These are phyloP conservation scores for Medicago arabica DNA, from an alignment of 306 rosid species.

Conservation along the genomic window DNA sequence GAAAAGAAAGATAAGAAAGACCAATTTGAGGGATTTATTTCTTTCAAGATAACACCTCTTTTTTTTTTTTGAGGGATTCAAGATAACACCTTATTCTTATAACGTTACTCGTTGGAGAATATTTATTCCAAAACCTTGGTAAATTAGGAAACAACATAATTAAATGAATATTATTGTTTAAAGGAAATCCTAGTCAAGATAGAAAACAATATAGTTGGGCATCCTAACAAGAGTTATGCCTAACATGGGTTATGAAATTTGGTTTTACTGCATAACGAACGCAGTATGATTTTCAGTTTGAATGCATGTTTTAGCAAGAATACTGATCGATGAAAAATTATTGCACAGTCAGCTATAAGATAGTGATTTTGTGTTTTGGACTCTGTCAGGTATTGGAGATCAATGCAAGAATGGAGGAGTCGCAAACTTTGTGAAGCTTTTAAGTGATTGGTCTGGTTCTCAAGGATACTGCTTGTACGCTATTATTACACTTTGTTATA, in stretches of 20 bases:
- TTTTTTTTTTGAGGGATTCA: too few relatives aligned
- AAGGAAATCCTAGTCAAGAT: neutral
- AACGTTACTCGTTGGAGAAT: neutral
- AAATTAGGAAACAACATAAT: neutral
- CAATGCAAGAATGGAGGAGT: constrained; percentile 55
- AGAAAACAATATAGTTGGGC: neutral
- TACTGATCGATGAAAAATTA: constrained; percentile 14
- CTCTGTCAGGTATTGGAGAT: constrained; percentile 63
- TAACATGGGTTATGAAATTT: neutral
- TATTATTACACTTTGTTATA: constrained; percentile 35
- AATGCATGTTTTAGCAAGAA: constrained; percentile 18
- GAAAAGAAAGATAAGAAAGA: neutral
- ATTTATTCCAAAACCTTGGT: neutral
- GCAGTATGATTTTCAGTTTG: neutral
- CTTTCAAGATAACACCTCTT: neutral
- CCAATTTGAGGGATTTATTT: neutral
- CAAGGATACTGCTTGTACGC: constrained; percentile 75
- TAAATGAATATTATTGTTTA: neutral
- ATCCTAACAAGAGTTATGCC: neutral
- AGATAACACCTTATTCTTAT: neutral
- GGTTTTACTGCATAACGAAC: neutral
- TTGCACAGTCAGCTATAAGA: neutral
- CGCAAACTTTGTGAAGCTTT: constrained; percentile 44
- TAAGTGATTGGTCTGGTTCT: constrained; percentile 71
- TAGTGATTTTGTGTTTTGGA: constrained; percentile 37